Evolutionary conservation across 2,329 filamentous ascomycete species (phyloP).

Genomic region (Tolypocladium endophyticum): DNA sequence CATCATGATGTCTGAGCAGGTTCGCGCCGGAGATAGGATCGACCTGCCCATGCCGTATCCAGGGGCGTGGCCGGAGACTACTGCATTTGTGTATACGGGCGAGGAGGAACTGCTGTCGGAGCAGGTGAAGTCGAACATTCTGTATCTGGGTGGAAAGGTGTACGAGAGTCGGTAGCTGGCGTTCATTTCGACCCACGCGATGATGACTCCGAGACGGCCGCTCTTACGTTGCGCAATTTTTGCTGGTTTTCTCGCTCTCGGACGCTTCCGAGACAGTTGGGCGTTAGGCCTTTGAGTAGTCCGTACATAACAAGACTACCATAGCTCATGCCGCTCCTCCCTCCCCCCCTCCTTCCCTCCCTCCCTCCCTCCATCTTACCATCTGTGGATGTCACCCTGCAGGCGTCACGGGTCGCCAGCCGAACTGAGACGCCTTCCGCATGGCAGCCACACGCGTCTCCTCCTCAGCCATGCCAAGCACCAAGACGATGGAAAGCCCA

Average conservation of each 20-base stretch:
- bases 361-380: neutral
- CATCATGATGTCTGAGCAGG: constrained; percentile 42
- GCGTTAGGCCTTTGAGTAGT: neutral
- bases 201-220: neutral
- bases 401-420: neutral
- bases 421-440: neutral
- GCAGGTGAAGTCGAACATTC: constrained; percentile 39
- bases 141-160: constrained; percentile 41
- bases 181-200: too few species aligned
- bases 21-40: constrained; percentile 40
- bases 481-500: neutral
- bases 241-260: neutral
- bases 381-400: neutral
- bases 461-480: neutral
- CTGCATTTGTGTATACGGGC: constrained; percentile 45
- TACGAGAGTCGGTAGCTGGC: constrained; percentile 7
- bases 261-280: neutral
- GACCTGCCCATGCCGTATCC: constrained; percentile 49
- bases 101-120: constrained; percentile 31
- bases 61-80: constrained; percentile 42
- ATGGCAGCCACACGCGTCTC: constrained; percentile 1
- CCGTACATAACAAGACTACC: neutral
- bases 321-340: too few species aligned
- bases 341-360: too few species aligned
- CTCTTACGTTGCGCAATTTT: neutral